Evolutionary conservation across 1,284 basidiomycete species (phyloP).

Genomic region (Pseudozyma thailandica): DNA sequence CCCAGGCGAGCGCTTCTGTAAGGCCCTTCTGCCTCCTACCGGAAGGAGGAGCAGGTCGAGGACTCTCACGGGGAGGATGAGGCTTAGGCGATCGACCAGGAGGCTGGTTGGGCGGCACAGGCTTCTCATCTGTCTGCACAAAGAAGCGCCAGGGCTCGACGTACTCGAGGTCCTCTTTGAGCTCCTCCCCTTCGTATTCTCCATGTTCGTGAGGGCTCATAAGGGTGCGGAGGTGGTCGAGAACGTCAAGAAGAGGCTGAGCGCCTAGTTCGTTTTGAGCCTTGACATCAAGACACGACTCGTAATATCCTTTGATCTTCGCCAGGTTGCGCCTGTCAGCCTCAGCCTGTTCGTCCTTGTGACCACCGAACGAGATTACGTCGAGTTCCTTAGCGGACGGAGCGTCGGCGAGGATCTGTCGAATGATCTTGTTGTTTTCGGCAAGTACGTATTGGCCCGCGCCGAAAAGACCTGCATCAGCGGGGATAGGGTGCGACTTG

Average conservation of each 20-base stretch:
- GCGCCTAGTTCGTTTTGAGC: constrained; percentile 70
- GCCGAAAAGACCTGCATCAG: constrained; percentile 71
- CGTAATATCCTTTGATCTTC: constrained; percentile 83
- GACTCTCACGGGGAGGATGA: constrained; percentile 49
- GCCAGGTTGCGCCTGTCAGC: constrained; percentile 77
- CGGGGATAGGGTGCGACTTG: constrained; percentile 55
- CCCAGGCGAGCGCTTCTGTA: constrained; percentile 83
- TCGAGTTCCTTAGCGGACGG: constrained; percentile 56
- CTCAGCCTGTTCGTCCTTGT: constrained; percentile 25
- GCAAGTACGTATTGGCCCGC: constrained; percentile 45
- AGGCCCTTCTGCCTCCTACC: constrained; percentile 71
- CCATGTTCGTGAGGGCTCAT: constrained; percentile 49
- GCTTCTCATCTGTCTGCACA: constrained; percentile 71
- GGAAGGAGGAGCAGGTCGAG: constrained; percentile 47
- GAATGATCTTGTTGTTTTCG: constrained; percentile 66
- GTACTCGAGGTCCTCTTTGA: constrained; percentile 73
- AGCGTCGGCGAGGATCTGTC: constrained; percentile 67
- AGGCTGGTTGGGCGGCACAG: constrained; percentile 52
- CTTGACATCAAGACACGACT: constrained; percentile 82
- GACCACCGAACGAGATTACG: constrained; percentile 5
- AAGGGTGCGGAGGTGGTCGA: constrained; percentile 67
- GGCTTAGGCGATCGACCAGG: constrained; percentile 52
- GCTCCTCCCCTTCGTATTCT: constrained; percentile 70
- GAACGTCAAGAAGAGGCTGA: constrained; percentile 70
- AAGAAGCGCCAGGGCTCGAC: constrained; percentile 71